A percentile compares a stretch with the other conserved stretches of the same genome.
phyloP scores from a whole-genome alignment of 2,329 filamentous ascomycete genomes.

The Paraphaeosphaeria minitans region DNA sequence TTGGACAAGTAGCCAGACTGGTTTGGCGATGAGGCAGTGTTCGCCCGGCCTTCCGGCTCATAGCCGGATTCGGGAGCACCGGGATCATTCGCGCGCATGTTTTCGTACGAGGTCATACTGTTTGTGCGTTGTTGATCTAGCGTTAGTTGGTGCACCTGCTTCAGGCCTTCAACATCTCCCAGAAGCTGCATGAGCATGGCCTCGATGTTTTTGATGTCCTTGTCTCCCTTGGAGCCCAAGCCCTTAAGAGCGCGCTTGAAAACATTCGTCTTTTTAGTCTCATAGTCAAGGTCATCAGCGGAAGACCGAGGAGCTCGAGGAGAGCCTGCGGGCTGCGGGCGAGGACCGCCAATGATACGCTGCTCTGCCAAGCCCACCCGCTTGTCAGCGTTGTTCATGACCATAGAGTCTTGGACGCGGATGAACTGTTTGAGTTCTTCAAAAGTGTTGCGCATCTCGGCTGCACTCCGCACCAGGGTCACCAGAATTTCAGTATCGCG shows the following conservation, averaged over 20 bases:
- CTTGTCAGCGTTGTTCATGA: slow-evolving; percentile 84
- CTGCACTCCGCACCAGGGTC: slow-evolving; percentile 87
- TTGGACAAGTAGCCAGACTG: slow-evolving; percentile 78
- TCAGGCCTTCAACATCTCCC: slow-evolving; percentile 79
- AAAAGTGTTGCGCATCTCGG: slow-evolving; percentile 96
- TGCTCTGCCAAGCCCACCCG: slow-evolving; percentile 86
- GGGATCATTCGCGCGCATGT: slow-evolving; percentile 71
- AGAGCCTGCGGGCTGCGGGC: slow-evolving; percentile 74
- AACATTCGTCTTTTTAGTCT: slow-evolving; percentile 87
- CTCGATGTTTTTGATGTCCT: slow-evolving; percentile 80
- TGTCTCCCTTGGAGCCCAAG: slow-evolving; percentile 83
- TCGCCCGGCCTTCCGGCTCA: slow-evolving; percentile 80
- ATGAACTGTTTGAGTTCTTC: slow-evolving; percentile 94
- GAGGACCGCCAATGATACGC: slow-evolving; percentile 81
- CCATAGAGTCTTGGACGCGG: slow-evolving; percentile 84
- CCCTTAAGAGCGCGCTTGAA: slow-evolving; percentile 93
- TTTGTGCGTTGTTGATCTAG: slow-evolving; percentile 44
- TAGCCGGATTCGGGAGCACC: slow-evolving; percentile 69
- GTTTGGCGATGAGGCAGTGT: slow-evolving; percentile 74
- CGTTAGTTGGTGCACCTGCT: slow-evolving; percentile 46
- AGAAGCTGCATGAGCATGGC: slow-evolving; percentile 80
- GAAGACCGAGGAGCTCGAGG: slow-evolving; percentile 62
- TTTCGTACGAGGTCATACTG: slow-evolving; percentile 72
- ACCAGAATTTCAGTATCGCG: slow-evolving; percentile 96
- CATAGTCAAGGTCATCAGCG: slow-evolving; percentile 59